Conservation (phyloP, 2,329 filamentous ascomycete genomes). For the Curvularia verruculosa region DNA sequence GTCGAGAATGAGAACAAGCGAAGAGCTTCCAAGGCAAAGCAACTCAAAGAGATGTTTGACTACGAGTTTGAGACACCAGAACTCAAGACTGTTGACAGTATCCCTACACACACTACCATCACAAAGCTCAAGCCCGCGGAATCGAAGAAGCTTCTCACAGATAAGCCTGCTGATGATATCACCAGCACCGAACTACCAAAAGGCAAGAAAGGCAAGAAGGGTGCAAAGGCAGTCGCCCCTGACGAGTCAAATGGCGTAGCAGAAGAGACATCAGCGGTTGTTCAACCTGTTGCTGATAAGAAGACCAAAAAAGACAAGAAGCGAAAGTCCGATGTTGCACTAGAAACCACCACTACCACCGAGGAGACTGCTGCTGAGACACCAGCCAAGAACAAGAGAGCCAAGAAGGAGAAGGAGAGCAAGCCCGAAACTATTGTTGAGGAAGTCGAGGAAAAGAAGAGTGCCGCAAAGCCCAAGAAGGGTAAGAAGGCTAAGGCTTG, state of each 20-base stretch:
- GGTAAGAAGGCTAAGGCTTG: conserved; percentile 34
- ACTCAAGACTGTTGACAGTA: conserved; percentile 66
- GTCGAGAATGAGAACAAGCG: conserved; percentile 74
- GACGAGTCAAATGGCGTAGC: conserved; percentile 19
- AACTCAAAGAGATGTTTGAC: conserved; percentile 77
- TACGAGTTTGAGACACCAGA: conserved; percentile 81
- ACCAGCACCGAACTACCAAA: conserved; percentile 28
- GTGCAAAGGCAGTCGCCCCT: conserved; percentile 23
- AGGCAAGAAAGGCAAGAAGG: conserved; percentile 39
- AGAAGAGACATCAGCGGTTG: conserved; percentile 15
- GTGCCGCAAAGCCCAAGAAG: conserved; percentile 27
- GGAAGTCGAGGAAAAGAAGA: conserved; percentile 30
- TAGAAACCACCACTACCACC: conserved; percentile 16
- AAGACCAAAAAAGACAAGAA: conserved; percentile 22
- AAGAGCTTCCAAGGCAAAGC: conserved; percentile 71
- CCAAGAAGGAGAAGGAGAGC: conserved; percentile 25
- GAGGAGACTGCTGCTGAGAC: conserved; percentile 16
- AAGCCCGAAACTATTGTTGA: conserved; percentile 21
- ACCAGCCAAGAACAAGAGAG: conserved; percentile 30
- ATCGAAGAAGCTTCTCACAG: conserved; percentile 35
- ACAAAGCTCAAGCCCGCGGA: conserved; percentile 32
- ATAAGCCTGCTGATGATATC: conserved; percentile 31
- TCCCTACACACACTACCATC: conserved; percentile 34
- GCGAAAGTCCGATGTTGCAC: conserved; percentile 30
- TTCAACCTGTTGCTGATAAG: conserved; percentile 8